Evolutionary conservation across 352 stramenopile species (phyloP).

Genomic region (Pythium dissotocum): DNA sequence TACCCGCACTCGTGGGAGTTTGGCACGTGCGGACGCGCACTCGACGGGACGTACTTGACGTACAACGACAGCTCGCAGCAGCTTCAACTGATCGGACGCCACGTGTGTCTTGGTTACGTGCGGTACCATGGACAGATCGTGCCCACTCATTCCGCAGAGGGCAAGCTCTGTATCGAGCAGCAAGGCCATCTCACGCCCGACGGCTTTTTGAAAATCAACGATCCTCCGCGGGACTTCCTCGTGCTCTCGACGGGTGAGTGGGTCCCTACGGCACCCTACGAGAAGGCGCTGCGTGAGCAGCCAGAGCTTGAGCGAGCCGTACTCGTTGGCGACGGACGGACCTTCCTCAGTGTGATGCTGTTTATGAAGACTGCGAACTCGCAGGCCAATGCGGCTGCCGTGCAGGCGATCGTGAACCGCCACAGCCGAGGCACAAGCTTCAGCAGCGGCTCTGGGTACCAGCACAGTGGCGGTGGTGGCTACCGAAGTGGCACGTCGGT

Average conservation of each 20-base stretch:
- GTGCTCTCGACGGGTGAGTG: constrained; percentile 77
- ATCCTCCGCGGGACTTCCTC: constrained; percentile 61
- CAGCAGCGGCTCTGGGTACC: constrained; percentile 23
- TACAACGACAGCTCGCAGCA: constrained; percentile 69
- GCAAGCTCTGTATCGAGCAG: constrained; percentile 60
- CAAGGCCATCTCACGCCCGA: constrained; percentile 66
- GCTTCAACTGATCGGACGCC: constrained; percentile 62
- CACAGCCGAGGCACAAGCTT: constrained; percentile 20
- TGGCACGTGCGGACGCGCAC: constrained; percentile 59
- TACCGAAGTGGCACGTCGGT: constrained; percentile 1
- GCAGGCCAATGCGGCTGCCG: constrained; percentile 3
- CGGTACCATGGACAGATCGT: constrained; percentile 28
- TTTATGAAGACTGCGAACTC: constrained; percentile 64
- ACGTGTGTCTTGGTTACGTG: constrained; percentile 75
- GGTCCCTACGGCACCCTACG: constrained; percentile 65
- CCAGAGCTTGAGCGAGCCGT: constrained; percentile 68
- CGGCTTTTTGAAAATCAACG: constrained; percentile 73
- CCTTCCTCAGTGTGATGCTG: constrained; percentile 74
- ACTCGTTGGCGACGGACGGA: constrained; percentile 64
- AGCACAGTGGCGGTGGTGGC: constrained; percentile 4
- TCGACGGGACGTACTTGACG: constrained; percentile 56
- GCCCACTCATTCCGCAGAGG: constrained; percentile 31
- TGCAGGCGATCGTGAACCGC: neutral
- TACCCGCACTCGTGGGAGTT: constrained; percentile 76
- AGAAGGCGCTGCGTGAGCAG: constrained; percentile 49